Evolutionary conservation across 2,329 filamentous ascomycete genomes (phyloP), one percentile per base, ranked within the genome.

Genomic region (Beauveria scarabaeidicola): DNA sequence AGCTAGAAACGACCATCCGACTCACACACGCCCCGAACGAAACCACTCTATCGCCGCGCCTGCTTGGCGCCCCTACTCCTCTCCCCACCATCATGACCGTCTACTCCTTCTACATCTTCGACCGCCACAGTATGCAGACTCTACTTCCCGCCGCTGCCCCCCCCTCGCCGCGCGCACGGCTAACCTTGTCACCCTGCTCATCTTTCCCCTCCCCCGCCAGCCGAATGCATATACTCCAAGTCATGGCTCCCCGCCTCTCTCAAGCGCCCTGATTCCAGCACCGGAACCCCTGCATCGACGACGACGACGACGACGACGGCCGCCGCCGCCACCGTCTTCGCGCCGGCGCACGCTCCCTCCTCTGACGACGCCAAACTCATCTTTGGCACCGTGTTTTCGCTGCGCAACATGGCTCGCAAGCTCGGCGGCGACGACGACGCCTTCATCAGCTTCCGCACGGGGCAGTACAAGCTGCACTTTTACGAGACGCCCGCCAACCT

Each of bases 91-190:
- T 67, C 70, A 97, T 99, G 94, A 87, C 89, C 62, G 89, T 97
- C 74, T 97, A 95, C 77, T 92, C 91, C 62, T 96, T 99, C 77
- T 96, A 96, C 81, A 97, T 99, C 72, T 99, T 99, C 73, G 94
- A 99, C 77, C 88, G 94, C 65, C 94, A 99, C 76, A 96, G 94
- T 97, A 81, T 71, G 83, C 69, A 52, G 4, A 6, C 41, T 51
- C 40, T 40, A 43, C 27, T 15, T 15, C 10, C 21, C 29, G 29
- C 43, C 52, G 48, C 44, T 27, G 21, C 43, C 43, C 36, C 21
- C 43, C 32, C 41, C 52, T 21, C 43, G 32, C 47, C 23, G 54
- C 15, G 54, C 15, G 36, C 19, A 17, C 51, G 51, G 25, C 48
- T 57, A 29, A 59, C 23, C n/a, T 21, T 17, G 19, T 17, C 8